These are phyloP conservation scores for Phylloporus sp. DNA, from an alignment of 768 basidiomycete species.

Conservation along the genomic window DNA sequence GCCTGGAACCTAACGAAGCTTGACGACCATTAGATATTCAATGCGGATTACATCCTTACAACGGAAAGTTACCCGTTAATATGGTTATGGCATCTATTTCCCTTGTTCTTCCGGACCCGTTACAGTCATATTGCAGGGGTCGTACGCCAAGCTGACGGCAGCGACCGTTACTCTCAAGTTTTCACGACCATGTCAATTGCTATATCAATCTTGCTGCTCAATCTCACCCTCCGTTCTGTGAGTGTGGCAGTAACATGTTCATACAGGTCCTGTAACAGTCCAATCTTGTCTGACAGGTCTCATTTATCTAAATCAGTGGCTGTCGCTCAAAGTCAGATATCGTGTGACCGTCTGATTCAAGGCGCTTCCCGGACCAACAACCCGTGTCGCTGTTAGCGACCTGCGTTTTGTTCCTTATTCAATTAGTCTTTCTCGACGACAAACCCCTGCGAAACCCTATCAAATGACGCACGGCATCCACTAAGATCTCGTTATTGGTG, in stretches of 20 bases:
- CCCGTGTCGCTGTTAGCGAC: conserved; percentile 14
- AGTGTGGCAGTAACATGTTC: conserved; percentile 24
- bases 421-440: conserved; percentile 37
- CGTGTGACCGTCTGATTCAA: conserved; percentile 22
- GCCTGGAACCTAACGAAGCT: conserved; percentile 11
- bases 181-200: conserved; percentile 16
- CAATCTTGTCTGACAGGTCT: conserved; percentile 22
- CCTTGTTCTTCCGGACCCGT: conserved; percentile 22
- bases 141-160: conserved; percentile 23
- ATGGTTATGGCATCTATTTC: conserved; percentile 28
- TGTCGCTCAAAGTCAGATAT: conserved; percentile 17
- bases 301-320: conserved; percentile 31
- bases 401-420: conserved; percentile 23
- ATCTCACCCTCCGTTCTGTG: conserved; percentile 19
- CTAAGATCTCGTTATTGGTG: conserved; percentile 21
- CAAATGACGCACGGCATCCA: conserved; percentile 33
- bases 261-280: conserved; percentile 27
- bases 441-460: conserved; percentile 33
- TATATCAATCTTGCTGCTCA: conserved; percentile 18
- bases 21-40: conserved; percentile 15
- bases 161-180: conserved; percentile 12
- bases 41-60: conserved; percentile 1
- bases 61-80: conserved; percentile 26
- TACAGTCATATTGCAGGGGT: conserved; percentile 35
- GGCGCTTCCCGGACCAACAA: conserved; percentile 16